Conservation (phyloP, 1,284 basidiomycete species). For the Cutaneotrichosporon sp. region DNA sequence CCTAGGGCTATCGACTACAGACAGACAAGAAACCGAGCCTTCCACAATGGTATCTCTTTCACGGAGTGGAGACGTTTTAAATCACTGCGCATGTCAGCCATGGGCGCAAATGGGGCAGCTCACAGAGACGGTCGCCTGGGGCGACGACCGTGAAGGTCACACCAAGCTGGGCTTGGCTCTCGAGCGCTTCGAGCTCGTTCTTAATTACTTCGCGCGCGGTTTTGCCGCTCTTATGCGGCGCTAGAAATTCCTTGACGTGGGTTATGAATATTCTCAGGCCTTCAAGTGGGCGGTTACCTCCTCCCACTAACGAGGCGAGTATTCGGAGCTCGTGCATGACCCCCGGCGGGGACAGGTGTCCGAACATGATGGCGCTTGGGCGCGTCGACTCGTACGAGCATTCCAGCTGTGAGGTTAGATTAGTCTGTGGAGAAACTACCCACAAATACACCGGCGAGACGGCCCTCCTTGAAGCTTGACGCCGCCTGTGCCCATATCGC, state of each 20-base stretch:
- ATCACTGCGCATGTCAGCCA: conserved; percentile 12
- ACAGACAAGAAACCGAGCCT: background rate
- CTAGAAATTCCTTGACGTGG: conserved; percentile 44
- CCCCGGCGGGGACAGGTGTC: conserved; percentile 41
- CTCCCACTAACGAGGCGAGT: conserved; percentile 25
- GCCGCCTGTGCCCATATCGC: conserved; percentile 43
- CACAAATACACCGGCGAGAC: conserved; percentile 42
- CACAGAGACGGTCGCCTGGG: conserved; percentile 40
- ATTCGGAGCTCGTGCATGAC: conserved; percentile 38
- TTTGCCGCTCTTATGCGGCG: conserved; percentile 37
- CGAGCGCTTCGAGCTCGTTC: conserved; percentile 31
- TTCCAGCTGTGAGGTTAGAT: conserved; percentile 36
- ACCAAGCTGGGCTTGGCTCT: conserved; percentile 25
- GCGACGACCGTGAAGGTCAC: conserved; percentile 35
- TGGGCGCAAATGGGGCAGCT: conserved; percentile 7
- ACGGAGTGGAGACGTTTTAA: background rate
- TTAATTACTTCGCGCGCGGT: conserved; percentile 34
- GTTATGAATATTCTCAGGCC: conserved; percentile 41
- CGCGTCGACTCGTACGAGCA: conserved; percentile 45
- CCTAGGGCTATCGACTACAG: background rate
- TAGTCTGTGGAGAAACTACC: conserved; percentile 11
- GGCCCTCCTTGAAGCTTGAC: conserved; percentile 26
- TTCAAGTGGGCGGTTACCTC: conserved; percentile 24
- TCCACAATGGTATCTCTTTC: too few relatives aligned
- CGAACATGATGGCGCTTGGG: conserved; percentile 40